Percentiles rank a stretch among this genome's conserved stretches.
Conservation (phyloP, 2,329 filamentous ascomycete species). For the Aspergillus flavus region DNA sequence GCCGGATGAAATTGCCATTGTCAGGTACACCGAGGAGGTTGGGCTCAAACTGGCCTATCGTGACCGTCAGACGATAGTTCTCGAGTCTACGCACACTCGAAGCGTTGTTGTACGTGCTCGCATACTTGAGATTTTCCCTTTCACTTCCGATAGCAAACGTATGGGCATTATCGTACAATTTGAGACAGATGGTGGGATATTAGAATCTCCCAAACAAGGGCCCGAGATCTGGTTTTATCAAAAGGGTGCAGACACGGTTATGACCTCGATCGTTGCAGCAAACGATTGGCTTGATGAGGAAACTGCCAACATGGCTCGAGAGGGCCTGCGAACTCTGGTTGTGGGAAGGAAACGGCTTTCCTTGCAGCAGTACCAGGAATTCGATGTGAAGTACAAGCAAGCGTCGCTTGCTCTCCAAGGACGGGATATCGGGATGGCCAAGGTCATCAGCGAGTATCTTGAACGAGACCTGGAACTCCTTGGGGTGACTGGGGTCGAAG, state of each 20-base stretch:
- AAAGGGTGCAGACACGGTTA: constrained; percentile 97
- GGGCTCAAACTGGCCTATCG: constrained; percentile 82
- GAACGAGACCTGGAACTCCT: constrained; percentile 89
- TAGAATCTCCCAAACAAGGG: constrained; percentile 54
- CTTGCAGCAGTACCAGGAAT: constrained; percentile 75
- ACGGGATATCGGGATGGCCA: constrained; percentile 79
- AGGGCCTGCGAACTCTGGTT: constrained; percentile 90
- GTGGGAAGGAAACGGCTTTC: constrained; percentile 90
- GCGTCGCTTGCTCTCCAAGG: constrained; percentile 78
- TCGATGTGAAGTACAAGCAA: constrained; percentile 72
- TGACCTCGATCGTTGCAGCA: constrained; percentile 90
- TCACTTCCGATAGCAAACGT: constrained; percentile 95
- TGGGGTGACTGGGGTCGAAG: constrained; percentile 97
- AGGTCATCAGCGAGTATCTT: constrained; percentile 76
- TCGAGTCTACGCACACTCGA: constrained; percentile 75
- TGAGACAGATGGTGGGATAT: constrained; percentile 57
- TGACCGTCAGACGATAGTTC: constrained; percentile 80
- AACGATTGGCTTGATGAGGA: constrained; percentile 99
- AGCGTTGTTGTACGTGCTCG: constrained; percentile 78
- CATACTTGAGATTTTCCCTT: constrained; percentile 93
- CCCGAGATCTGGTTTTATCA: constrained; percentile 98
- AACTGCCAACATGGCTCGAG: constrained; percentile 98
- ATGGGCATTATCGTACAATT: constrained; percentile 98
- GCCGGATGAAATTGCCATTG: constrained; percentile 96
- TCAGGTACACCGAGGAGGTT: constrained; percentile 91